Conservation (phyloP, 192 early-diverging fungal genomes). For the Rhizophagus clarus region DNA sequence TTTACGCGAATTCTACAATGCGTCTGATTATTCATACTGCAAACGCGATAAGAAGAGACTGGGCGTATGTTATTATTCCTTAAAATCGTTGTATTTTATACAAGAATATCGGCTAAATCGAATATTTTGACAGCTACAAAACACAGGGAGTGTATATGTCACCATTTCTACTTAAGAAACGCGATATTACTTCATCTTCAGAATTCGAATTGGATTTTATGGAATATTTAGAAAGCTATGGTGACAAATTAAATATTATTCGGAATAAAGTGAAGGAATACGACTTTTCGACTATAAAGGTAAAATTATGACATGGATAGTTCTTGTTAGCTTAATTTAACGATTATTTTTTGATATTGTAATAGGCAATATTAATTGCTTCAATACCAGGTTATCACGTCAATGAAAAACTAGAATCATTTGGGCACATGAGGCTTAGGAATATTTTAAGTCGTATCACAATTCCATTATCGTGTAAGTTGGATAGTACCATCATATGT, state of each 20-base stretch:
- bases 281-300: slow-evolving; percentile 54
- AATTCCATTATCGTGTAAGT: slow-evolving; percentile 21
- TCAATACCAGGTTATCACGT: slow-evolving; percentile 62
- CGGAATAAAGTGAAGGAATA: slow-evolving; percentile 41
- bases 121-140: slow-evolving; percentile 36
- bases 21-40: not conserved
- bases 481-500: not conserved
- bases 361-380: slow-evolving; percentile 50
- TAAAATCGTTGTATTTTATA: not conserved
- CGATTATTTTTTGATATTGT: not conserved
- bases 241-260: slow-evolving; percentile 36
- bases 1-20: not conserved
- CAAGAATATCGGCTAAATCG: not conserved
- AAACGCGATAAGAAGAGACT: not conserved
- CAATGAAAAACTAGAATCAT: slow-evolving; percentile 45
- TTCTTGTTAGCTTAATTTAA: not conserved
- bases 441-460: slow-evolving; percentile 43
- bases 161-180: slow-evolving; percentile 45
- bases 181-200: slow-evolving; percentile 22
- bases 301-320: not conserved
- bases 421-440: slow-evolving; percentile 55
- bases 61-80: not conserved
- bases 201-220: slow-evolving; percentile 60
- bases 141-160: slow-evolving; percentile 61
- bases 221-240: slow-evolving; percentile 55